A percentile compares a stretch with the other conserved stretches of the same genome.
Conservation (phyloP, 768 basidiomycete species). For the Boletus sp. region DNA sequence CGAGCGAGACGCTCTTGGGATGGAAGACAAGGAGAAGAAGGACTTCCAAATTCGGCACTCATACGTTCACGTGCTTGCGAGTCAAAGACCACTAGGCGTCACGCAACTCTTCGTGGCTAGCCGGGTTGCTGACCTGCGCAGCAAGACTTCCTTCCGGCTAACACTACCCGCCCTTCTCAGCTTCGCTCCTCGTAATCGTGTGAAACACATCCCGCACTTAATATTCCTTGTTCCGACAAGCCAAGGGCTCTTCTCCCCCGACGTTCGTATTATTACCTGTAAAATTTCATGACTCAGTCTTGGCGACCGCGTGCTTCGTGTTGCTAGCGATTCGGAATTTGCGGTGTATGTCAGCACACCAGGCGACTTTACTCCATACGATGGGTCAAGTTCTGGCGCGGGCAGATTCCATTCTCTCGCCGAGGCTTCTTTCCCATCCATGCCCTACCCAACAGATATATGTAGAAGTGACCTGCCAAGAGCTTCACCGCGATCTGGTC, state of each 20-base stretch:
- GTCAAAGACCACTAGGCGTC: too few relatives aligned
- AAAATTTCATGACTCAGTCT: not conserved
- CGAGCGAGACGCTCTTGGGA: constrained; percentile 19
- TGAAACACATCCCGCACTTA: not conserved
- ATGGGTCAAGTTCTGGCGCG: not conserved
- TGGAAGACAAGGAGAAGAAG: constrained; percentile 22
- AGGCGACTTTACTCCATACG: not conserved
- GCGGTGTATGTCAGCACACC: not conserved
- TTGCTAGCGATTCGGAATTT: not conserved
- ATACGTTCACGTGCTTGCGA: constrained; percentile 15
- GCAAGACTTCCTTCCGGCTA: not conserved
- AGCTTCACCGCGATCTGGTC: not conserved
- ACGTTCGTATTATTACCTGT: not conserved
- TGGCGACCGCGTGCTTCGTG: not conserved
- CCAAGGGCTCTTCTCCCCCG: not conserved
- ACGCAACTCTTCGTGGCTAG: too few relatives aligned
- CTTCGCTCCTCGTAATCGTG: not conserved
- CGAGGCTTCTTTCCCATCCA: not conserved
- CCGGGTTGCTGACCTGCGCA: too few relatives aligned
- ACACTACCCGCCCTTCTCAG: not conserved
- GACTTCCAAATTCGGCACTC: constrained; percentile 25
- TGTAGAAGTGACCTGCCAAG: not conserved
- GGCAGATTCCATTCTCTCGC: not conserved
- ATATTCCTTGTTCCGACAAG: not conserved
- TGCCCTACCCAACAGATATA: not conserved